Evolutionary conservation across 208 protist genomes (phyloP).

Genomic region (Naegleria gruberi): DNA sequence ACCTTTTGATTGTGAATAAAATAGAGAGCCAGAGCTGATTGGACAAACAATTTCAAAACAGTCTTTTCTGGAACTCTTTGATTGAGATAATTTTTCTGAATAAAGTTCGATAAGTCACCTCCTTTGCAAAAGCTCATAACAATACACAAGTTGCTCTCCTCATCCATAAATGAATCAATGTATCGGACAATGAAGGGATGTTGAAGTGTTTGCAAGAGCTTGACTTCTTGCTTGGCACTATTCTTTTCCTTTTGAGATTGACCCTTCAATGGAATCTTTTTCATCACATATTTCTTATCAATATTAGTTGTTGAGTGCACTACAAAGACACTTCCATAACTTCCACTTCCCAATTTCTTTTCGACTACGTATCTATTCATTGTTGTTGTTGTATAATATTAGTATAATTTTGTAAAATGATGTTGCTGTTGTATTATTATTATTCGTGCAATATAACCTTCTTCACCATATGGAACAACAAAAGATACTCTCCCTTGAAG

Average conservation of each 20-base stretch:
- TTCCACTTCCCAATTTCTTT: conserved; percentile 25
- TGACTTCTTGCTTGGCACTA: conserved; percentile 21
- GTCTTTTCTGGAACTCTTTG: neutral
- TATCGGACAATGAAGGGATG: conserved; percentile 25
- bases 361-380: conserved; percentile 16
- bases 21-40: conserved; percentile 66
- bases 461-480: too few relatives aligned
- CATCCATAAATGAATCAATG: conserved; percentile 22
- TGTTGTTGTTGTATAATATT: too few relatives aligned
- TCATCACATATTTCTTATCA: conserved; percentile 27
- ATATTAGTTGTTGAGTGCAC: neutral
- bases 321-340: conserved; percentile 21
- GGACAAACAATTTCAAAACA: conserved; percentile 47
- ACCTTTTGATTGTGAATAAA: conserved; percentile 80
- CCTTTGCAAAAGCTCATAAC: conserved; percentile 25
- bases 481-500: too few relatives aligned
- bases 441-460: too few relatives aligned
- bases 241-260: conserved; percentile 16
- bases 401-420: too few relatives aligned
- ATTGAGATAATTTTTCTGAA: neutral
- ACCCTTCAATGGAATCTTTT: conserved; percentile 1
- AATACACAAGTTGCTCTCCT: conserved; percentile 10
- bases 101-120: neutral
- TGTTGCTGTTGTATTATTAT: too few relatives aligned
- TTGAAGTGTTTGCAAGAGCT: neutral